These are phyloP conservation scores for Quillaja saponaria DNA, from an alignment of 306 rosid species.

Conservation along the genomic window DNA sequence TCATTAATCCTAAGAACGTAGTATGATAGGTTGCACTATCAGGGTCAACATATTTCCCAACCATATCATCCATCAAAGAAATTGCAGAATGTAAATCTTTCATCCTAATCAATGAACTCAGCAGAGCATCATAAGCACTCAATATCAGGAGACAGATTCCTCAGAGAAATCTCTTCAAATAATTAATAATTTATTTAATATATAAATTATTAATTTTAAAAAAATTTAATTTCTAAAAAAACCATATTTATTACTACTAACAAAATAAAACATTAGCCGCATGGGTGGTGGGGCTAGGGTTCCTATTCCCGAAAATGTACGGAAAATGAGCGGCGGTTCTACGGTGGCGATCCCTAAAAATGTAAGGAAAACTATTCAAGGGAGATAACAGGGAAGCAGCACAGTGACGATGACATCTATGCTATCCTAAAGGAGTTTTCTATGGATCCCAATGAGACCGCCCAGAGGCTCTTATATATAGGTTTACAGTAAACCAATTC, in stretches of 20 bases:
- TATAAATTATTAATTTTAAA: too few species aligned
- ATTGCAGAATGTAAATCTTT: slow-evolving; percentile 59
- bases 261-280: slow-evolving; percentile 47
- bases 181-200: too few species aligned
- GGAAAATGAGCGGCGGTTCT: slow-evolving; percentile 58
- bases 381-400: slow-evolving; percentile 80
- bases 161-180: slow-evolving; percentile 58
- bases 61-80: slow-evolving; percentile 73
- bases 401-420: slow-evolving; percentile 84
- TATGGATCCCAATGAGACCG: slow-evolving; percentile 90
- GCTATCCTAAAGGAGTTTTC: slow-evolving; percentile 68
- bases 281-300: slow-evolving; percentile 67
- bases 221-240: too few species aligned
- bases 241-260: too few species aligned
- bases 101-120: slow-evolving; percentile 56
- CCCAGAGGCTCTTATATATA: slow-evolving; percentile 65
- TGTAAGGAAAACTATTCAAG: slow-evolving; percentile 58
- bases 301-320: slow-evolving; percentile 66
- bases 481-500: slow-evolving; percentile 22
- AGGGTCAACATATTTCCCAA: slow-evolving; percentile 45
- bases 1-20: slow-evolving; percentile 58
- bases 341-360: slow-evolving; percentile 74
- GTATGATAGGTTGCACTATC: slow-evolving; percentile 77
- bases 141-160: slow-evolving; percentile 59
- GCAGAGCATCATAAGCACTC: slow-evolving; percentile 78